Conservation (phyloP, 148 eudicot species). For the Rhododendron kiyosumense region DNA sequence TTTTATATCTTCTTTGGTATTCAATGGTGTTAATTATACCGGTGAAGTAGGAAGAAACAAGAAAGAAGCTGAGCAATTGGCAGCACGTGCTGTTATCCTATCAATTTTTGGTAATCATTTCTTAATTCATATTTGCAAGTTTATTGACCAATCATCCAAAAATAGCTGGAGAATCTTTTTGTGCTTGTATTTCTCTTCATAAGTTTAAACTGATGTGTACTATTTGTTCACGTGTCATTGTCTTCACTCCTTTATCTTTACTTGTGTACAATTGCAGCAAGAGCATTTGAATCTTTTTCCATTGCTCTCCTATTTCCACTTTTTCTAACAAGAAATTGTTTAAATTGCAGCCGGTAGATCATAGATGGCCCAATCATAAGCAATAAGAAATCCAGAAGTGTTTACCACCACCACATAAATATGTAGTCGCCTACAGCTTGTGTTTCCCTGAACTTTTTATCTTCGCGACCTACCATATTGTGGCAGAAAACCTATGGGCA, state of each 20-base stretch:
- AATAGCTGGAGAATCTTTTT: neutral
- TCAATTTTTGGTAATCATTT: slow-evolving; percentile 53
- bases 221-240: neutral
- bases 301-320: neutral
- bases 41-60: slow-evolving; percentile 48
- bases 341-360: neutral
- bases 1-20: slow-evolving; percentile 40
- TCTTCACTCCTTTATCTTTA: neutral
- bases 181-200: neutral
- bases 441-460: neutral
- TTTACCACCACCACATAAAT: neutral
- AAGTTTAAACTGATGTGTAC: neutral
- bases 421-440: neutral
- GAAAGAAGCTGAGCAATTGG: slow-evolving; percentile 60
- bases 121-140: neutral
- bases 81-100: slow-evolving; percentile 43
- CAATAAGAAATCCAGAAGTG: neutral
- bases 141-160: neutral
- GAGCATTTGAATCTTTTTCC: neutral
- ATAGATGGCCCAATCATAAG: neutral
- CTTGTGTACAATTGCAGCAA: neutral
- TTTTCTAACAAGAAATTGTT: neutral
- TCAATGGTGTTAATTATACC: slow-evolving; percentile 39
- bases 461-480: neutral
- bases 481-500: too few species aligned